Conservation (phyloP, 1,284 basidiomycete genomes). For the Pterulicium gracile region DNA sequence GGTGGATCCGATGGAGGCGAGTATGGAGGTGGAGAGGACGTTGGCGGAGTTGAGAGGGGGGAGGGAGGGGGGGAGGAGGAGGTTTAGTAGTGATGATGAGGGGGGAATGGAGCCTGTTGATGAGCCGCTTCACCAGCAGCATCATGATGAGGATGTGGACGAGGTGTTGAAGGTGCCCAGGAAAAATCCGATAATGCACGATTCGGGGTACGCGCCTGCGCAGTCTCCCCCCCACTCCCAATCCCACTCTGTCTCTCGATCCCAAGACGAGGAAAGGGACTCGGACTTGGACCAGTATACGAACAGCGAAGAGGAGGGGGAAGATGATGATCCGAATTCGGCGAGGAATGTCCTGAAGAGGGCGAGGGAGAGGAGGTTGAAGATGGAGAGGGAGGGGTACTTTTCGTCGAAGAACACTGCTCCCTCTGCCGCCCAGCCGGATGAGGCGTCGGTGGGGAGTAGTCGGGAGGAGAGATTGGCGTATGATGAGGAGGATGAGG, state of each 20-base stretch:
- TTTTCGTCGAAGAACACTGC: slow-evolving; percentile 41
- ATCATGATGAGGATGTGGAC: slow-evolving; percentile 27
- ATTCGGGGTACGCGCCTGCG: slow-evolving; percentile 13
- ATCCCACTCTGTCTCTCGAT: too few relatives aligned
- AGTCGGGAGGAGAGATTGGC: slow-evolving; percentile 19
- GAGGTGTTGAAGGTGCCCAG: slow-evolving; percentile 31
- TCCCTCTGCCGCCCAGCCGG: slow-evolving; percentile 11
- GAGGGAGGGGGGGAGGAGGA: slow-evolving; percentile 28
- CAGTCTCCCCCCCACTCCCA: slow-evolving; percentile 7
- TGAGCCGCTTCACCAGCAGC: not conserved
- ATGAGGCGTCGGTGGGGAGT: slow-evolving; percentile 5
- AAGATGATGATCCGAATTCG: slow-evolving; percentile 11
- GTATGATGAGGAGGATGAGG: slow-evolving; percentile 25
- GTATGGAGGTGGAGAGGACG: slow-evolving; percentile 60
- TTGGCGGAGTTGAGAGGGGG: slow-evolving; percentile 44
- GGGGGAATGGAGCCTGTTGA: slow-evolving; percentile 5
- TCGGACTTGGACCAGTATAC: slow-evolving; percentile 4
- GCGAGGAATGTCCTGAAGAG: slow-evolving; percentile 10
- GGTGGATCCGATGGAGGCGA: slow-evolving; percentile 67
- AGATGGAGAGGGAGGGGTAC: slow-evolving; percentile 40
- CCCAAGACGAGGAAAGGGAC: slow-evolving; percentile 2
- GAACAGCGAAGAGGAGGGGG: too few relatives aligned
- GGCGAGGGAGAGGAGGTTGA: slow-evolving; percentile 24
- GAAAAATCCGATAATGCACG: slow-evolving; percentile 13
- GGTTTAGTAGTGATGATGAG: slow-evolving; percentile 18